Base-by-base conservation (phyloP, 352 stramenopile species). In the Globisporangium perplexum region DNA sequence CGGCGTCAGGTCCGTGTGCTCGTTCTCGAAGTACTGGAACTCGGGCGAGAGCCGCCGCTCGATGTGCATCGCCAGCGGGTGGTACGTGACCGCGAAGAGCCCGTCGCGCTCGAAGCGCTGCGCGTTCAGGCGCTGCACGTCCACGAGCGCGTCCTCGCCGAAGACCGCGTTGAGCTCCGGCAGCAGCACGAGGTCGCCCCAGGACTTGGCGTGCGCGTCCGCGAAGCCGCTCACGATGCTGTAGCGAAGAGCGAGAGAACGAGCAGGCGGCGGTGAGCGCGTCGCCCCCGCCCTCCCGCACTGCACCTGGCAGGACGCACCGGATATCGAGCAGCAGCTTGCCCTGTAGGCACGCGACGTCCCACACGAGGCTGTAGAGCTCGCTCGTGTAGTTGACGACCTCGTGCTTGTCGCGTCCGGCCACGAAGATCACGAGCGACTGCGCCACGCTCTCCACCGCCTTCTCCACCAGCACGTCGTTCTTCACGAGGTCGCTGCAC, bases 371-470 rank as follows among this genome's bases (percentile, higher is more conserved):
- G 22, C 67, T 71, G 65, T 90, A 90, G 24, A 93, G 66, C 53
- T 93, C 71, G 62, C 82, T 88, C 57, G 69, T 74, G 71, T 88
- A 93, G 62, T 85, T 86, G 47, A 93, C 57, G 53, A 80, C 66
- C 59, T 83, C 78, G 55, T 83, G 71, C 43, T 73, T 74, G 47
- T 76, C 62, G 20, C 65, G 50, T 6, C 72, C 76, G n/a, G 68
- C 68, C 24, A 93, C 79, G 60, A 72, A 93, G 42, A 93, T 68
- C 24, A 83, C 55, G 18, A 93, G 62, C 20, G 60, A 72, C 14
- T 76, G 53, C 11, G 68, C 56, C 26, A 86, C 77, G 8, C 68
- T 54, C 26, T 70, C 66, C 20, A 77, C 67, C 11, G 68, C 51
- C 56, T 86, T 88, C 48, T 89, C 78, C 23, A 93, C 26, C n/a